These are phyloP conservation scores for Lippia alba DNA, from an alignment of 305 asterid species.

Conservation along the genomic window DNA sequence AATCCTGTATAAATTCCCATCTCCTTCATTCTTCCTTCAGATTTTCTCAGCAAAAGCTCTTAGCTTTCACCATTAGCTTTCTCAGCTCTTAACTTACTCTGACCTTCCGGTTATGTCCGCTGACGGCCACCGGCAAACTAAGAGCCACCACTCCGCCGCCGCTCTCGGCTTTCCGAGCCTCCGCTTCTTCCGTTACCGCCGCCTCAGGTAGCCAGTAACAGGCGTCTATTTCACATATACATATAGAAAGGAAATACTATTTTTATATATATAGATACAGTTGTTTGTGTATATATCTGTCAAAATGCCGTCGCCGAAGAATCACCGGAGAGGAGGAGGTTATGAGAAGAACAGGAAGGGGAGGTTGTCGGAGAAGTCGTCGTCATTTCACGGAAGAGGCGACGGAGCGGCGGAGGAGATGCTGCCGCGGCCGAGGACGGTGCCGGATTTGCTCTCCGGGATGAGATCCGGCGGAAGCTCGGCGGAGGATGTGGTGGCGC, in stretches of 20 bases:
- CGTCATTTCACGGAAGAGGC: slow-evolving; percentile 46
- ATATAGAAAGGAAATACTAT: background rate
- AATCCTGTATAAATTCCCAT: slow-evolving; percentile 11
- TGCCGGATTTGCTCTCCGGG: slow-evolving; percentile 45
- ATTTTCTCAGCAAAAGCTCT: background rate
- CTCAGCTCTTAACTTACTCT: background rate
- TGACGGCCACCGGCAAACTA: slow-evolving; percentile 41
- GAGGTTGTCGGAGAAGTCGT: slow-evolving; percentile 47
- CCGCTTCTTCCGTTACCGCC: slow-evolving; percentile 45
- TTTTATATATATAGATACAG: background rate
- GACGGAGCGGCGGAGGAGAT: slow-evolving; percentile 28
- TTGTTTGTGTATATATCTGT: background rate
- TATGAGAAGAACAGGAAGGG: slow-evolving; percentile 52
- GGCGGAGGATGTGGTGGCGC: slow-evolving; percentile 36
- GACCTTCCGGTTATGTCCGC: slow-evolving; percentile 34
- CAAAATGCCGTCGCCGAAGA: slow-evolving; percentile 54
- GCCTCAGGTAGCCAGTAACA: slow-evolving; percentile 36
- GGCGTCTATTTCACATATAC: background rate
- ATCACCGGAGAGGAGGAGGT: slow-evolving; percentile 41
- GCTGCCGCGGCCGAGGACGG: slow-evolving; percentile 51
- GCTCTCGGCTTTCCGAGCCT: slow-evolving; percentile 44
- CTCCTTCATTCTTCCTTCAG: background rate
- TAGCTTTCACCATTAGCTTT: background rate
- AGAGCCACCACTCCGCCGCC: slow-evolving; percentile 30
- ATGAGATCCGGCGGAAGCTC: slow-evolving; percentile 23